Evolutionary conservation across 1,284 basidiomycete species (phyloP).

Genomic region (Melanopsichium pennsylvanicum): DNA sequence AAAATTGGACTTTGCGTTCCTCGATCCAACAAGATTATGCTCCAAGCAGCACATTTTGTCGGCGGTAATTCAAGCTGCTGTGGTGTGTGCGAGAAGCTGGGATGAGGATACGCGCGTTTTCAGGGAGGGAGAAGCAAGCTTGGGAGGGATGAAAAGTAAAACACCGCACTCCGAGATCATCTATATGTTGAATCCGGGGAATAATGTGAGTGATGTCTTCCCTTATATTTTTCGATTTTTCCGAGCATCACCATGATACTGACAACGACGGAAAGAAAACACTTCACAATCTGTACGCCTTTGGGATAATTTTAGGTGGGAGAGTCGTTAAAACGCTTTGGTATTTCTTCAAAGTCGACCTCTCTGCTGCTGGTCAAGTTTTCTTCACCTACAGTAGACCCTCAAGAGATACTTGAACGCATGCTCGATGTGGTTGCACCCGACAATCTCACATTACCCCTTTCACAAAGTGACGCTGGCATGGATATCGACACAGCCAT

Average conservation of each 20-base stretch:
- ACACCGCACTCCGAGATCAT: conserved; percentile 48
- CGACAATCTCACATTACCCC: conserved; percentile 12
- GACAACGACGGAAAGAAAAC: too few relatives aligned
- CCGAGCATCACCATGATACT: too few relatives aligned
- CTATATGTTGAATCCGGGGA: conserved; percentile 40
- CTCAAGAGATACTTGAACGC: conserved; percentile 8
- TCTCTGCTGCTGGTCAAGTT: conserved; percentile 45
- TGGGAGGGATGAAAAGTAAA: conserved; percentile 46
- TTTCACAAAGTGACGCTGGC: not conserved
- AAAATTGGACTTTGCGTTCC: conserved; percentile 44
- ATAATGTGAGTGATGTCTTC: conserved; percentile 47
- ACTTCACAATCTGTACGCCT: too few relatives aligned
- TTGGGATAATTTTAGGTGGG: conserved; percentile 21
- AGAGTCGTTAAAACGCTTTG: conserved; percentile 46
- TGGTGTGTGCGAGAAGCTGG: conserved; percentile 36
- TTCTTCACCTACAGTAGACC: conserved; percentile 8
- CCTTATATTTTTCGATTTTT: too few relatives aligned
- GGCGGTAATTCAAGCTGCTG: conserved; percentile 34
- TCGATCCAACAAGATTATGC: conserved; percentile 43
- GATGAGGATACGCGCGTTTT: conserved; percentile 7
- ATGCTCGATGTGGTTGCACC: conserved; percentile 30
- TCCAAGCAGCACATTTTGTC: conserved; percentile 35
- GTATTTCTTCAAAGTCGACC: conserved; percentile 26
- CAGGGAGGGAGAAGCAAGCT: conserved; percentile 31
- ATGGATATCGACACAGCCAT: conserved; percentile 33